Evolutionary conservation across 2,329 filamentous ascomycete genomes (phyloP).

Genomic region (Thelonectria discophora): DNA sequence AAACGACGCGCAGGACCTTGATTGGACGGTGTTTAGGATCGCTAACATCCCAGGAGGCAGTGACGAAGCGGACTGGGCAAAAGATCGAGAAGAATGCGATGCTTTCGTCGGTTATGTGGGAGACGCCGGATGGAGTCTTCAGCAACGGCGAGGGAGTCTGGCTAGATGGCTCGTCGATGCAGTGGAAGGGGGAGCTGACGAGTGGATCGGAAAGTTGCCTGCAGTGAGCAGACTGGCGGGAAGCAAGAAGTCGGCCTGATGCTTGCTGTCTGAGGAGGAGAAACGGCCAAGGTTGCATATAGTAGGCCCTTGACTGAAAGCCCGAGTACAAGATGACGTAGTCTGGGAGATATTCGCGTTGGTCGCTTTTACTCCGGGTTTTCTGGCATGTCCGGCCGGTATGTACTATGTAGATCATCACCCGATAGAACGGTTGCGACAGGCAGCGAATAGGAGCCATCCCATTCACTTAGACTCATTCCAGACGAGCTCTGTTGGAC

Average conservation of each 20-base stretch:
- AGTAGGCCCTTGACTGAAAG: neutral
- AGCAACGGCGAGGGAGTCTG: constrained; percentile 11
- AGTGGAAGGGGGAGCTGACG: constrained; percentile 7
- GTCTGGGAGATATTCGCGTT: neutral
- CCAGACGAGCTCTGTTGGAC: neutral
- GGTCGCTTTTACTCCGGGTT: neutral
- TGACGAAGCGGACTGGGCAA: constrained; percentile 7
- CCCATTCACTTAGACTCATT: neutral
- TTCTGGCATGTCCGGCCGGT: neutral
- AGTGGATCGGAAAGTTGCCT: constrained; percentile 13
- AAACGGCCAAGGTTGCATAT: neutral
- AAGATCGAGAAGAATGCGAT: neutral
- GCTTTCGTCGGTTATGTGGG: constrained; percentile 7
- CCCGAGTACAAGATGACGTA: neutral
- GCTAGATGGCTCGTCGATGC: constrained; percentile 16
- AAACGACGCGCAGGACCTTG: constrained; percentile 6
- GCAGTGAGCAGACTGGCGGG: constrained; percentile 6
- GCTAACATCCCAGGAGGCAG: neutral
- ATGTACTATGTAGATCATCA: neutral
- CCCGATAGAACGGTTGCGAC: neutral
- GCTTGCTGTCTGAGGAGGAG: neutral
- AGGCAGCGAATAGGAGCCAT: neutral
- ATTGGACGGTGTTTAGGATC: constrained; percentile 11
- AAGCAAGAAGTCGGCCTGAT: neutral
- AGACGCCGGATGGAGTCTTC: constrained; percentile 6